These are phyloP conservation scores for Yueomyces sp. DNA, from an alignment of 805 yeast genomes.

Conservation along the genomic window DNA sequence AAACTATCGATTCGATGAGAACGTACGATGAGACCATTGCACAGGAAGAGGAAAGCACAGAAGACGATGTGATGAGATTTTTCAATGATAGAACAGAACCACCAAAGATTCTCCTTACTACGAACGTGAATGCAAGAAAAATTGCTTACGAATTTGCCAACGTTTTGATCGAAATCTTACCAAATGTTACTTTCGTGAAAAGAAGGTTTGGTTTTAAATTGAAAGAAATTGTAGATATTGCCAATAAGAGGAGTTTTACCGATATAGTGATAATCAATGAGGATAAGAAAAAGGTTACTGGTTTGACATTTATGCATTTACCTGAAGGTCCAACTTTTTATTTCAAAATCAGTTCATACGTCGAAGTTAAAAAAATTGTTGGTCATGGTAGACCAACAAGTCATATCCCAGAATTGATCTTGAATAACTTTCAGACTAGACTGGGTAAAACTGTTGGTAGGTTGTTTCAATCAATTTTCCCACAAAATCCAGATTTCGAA, in stretches of 20 bases:
- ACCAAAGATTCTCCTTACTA: constrained; percentile 84
- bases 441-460: constrained; percentile 90
- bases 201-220: constrained; percentile 74
- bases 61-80: constrained; percentile 16
- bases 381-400: constrained; percentile 89
- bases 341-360: constrained; percentile 68
- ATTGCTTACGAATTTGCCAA: constrained; percentile 87
- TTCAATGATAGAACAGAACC: constrained; percentile 48
- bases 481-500: constrained; percentile 83
- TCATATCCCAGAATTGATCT: constrained; percentile 82
- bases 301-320: constrained; percentile 82
- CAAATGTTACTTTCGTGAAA: constrained; percentile 76
- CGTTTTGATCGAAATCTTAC: constrained; percentile 67
- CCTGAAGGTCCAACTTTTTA: constrained; percentile 95
- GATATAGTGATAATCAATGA: constrained; percentile 85
- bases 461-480: constrained; percentile 82
- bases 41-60: constrained; percentile 28
- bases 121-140: constrained; percentile 75
- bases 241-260: constrained; percentile 74
- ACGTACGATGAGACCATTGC: constrained; percentile 76
- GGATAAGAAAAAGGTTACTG: constrained; percentile 84
- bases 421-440: constrained; percentile 86
- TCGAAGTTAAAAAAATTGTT: constrained; percentile 56
- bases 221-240: constrained; percentile 75
- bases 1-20: constrained; percentile 72